phyloP scores from a whole-genome alignment of 1,284 basidiomycete genomes.

The Boletus sp. region DNA sequence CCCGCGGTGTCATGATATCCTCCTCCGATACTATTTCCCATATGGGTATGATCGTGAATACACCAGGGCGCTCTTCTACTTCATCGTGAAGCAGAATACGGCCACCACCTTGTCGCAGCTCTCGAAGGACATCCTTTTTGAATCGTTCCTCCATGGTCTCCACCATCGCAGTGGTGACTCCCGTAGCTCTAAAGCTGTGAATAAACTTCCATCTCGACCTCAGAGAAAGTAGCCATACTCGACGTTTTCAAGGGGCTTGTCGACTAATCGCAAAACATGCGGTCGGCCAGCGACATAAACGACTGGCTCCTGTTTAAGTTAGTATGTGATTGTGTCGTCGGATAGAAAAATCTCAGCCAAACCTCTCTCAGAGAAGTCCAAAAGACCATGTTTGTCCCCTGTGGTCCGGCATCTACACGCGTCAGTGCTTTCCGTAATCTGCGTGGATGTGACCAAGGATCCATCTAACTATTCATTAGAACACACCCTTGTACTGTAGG shows the following conservation, averaged over 20 bases:
- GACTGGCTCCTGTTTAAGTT: constrained; percentile 76
- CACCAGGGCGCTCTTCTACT: constrained; percentile 87
- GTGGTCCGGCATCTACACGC: constrained; percentile 75
- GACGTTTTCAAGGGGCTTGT: constrained; percentile 88
- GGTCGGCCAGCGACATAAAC: constrained; percentile 88
- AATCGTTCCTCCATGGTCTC: constrained; percentile 90
- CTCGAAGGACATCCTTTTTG: constrained; percentile 86
- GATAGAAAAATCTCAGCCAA: constrained; percentile 4
- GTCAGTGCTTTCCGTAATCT: constrained; percentile 81
- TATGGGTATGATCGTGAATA: constrained; percentile 82
- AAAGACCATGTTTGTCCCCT: constrained; percentile 68
- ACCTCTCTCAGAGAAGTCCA: constrained; percentile 94
- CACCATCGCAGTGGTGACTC: constrained; percentile 88
- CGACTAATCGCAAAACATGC: constrained; percentile 88
- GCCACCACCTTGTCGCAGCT: constrained; percentile 72
- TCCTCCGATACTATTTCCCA: constrained; percentile 85
- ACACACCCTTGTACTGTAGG: constrained; percentile 80
- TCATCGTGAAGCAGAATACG: constrained; percentile 94
- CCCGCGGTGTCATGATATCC: constrained; percentile 92
- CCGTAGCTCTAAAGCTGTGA: constrained; percentile 69
- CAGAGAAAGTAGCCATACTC: constrained; percentile 54
- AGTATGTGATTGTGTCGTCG: constrained; percentile 4
- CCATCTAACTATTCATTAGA: background rate
- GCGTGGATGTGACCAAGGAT: constrained; percentile 2
- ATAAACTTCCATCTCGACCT: background rate